Evolutionary conservation across 345 rosid species (phyloP), one percentile per base, ranked within the genome.

Genomic region (Geranium rotundifolium): DNA sequence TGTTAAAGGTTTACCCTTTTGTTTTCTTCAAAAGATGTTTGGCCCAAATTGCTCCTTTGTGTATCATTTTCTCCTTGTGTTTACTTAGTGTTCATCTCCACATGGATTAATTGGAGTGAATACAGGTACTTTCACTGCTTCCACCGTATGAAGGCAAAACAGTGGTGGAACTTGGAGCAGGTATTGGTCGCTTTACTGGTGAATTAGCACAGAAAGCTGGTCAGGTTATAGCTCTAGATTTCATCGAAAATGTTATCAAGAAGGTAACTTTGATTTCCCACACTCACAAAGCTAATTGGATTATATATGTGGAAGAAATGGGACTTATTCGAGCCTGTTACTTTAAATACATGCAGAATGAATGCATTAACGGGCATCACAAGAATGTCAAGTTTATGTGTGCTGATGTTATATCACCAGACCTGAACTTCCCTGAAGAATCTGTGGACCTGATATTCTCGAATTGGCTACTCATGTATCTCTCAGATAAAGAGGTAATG

Each of bases 401-500:
- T 18, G 91, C 96, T 27, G 99, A 90, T 63, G 95, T 85, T 60
- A 90, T 97, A 54, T 90, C 96, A 27, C 87, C 81, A 5, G 82
- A 79, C 37, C 66, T 95, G 80, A 70, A 72, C 3, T 66, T 95
- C 64, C 37, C 92, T 8, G 80, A 85, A 46, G 90, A 65, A 59
- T 88, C 96, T 9, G 65, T 90, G 72, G 96, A 88, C 76, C 69
- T 95, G 68, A 77, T 90, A 27, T 90, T 95, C 72, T 95, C 99
- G 0, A 90, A 95, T 77, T 90, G 96, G 97, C 86, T 90, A 54
- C 91, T 90, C 3, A 95, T 90, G 99, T 90, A 90, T 81, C 99
- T 95, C 63, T 86, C 96, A 37, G 97, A 95, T 63, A 63, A 80
- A 61, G 97, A 93, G 91, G 97, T 93, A 72, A 59, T 31, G 1